These are phyloP conservation scores for Psophocarpus tetragonolobus DNA, from an alignment of 306 rosid species.

Conservation along the genomic window DNA sequence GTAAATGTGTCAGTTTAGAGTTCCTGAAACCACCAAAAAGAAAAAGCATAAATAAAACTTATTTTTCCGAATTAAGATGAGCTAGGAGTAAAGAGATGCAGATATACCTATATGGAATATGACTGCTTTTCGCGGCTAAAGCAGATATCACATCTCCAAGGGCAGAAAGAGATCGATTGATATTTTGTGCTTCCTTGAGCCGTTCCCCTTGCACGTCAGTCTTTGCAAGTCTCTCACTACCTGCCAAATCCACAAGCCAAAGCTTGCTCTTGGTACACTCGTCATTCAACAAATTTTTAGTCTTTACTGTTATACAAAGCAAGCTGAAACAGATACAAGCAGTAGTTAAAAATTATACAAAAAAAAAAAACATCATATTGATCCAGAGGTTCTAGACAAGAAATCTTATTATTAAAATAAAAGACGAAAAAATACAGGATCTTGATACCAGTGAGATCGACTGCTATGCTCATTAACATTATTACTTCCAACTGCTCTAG, in stretches of 20 bases:
- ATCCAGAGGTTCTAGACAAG: background rate
- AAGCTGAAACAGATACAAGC: slow-evolving; percentile 51
- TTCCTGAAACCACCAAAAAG: slow-evolving; percentile 59
- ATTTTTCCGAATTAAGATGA: background rate
- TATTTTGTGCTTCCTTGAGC: slow-evolving; percentile 86
- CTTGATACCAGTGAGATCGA: slow-evolving; percentile 80
- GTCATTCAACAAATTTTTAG: slow-evolving; percentile 74
- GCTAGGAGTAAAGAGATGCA: slow-evolving; percentile 10
- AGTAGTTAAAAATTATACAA: slow-evolving; percentile 6
- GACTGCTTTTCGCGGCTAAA: slow-evolving; percentile 82
- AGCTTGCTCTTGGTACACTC: slow-evolving; percentile 90
- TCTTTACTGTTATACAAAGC: slow-evolving; percentile 73
- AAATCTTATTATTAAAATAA: background rate
- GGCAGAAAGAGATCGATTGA: slow-evolving; percentile 88
- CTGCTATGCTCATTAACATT: slow-evolving; percentile 90
- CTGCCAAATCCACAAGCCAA: slow-evolving; percentile 94
- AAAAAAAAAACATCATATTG: background rate
- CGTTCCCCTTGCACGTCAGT: slow-evolving; percentile 85
- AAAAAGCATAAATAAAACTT: slow-evolving; percentile 23
- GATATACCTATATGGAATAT: slow-evolving; percentile 80
- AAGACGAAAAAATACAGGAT: slow-evolving; percentile 1
- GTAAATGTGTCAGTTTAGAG: slow-evolving; percentile 90
- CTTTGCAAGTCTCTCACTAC: slow-evolving; percentile 92
- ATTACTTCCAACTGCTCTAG: slow-evolving; percentile 84
- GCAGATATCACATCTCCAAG: slow-evolving; percentile 88